phyloP scores from a whole-genome alignment of 805 yeast genomes.

The Ogataea kodamae region DNA sequence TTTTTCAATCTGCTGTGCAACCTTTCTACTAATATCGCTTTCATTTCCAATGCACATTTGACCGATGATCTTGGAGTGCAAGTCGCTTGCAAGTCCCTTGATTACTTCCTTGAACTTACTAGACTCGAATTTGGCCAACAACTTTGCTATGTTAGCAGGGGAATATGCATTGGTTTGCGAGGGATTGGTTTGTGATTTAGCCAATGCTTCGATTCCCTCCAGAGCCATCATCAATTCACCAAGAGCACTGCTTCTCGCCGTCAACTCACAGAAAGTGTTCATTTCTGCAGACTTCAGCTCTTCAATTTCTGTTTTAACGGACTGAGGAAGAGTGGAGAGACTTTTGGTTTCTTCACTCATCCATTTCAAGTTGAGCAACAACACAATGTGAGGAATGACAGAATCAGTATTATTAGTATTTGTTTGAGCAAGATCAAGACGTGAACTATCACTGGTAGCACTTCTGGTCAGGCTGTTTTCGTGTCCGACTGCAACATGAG shows the following conservation, averaged over 20 bases:
- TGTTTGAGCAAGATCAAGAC: conserved; percentile 5
- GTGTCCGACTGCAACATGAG: conserved; percentile 8
- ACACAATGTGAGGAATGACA: conserved; percentile 32
- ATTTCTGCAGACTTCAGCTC: conserved; percentile 33
- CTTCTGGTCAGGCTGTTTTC: conserved; percentile 4
- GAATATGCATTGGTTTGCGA: conserved; percentile 63
- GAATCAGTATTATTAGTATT: conserved; percentile 4
- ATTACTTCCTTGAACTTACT: conserved; percentile 56
- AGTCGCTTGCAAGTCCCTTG: conserved; percentile 49
- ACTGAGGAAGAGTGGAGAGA: conserved; percentile 19
- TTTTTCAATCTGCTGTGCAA: conserved; percentile 42
- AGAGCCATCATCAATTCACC: conserved; percentile 69
- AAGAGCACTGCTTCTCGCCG: conserved; percentile 47
- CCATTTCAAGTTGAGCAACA: conserved; percentile 54
- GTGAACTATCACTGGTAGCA: conserved; percentile 7
- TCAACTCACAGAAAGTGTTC: conserved; percentile 41
- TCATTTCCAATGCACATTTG: conserved; percentile 25
- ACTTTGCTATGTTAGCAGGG: conserved; percentile 52
- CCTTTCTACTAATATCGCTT: conserved; percentile 26
- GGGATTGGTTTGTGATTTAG: conserved; percentile 43
- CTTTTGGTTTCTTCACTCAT: conserved; percentile 41
- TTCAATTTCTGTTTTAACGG: conserved; percentile 29
- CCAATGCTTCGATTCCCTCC: conserved; percentile 54
- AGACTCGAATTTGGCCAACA: conserved; percentile 54
- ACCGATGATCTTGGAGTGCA: conserved; percentile 48